Evolutionary conservation across 345 rosid genomes (phyloP).

Genomic region (Pistacia integerrima): DNA sequence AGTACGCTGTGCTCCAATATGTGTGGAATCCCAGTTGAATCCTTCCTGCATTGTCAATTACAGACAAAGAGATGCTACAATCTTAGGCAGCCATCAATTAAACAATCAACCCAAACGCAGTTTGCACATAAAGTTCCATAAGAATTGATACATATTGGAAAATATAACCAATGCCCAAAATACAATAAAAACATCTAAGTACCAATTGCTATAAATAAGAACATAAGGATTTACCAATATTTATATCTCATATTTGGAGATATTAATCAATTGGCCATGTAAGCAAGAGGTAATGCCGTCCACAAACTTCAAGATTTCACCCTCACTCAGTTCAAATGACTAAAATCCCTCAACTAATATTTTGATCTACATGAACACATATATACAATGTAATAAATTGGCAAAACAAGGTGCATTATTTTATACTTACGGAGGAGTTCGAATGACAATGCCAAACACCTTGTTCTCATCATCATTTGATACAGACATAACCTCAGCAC

Average conservation of each 20-base stretch:
- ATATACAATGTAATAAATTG: neutral
- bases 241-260: too few species aligned
- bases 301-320: neutral
- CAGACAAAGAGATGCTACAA: neutral
- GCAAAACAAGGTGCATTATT: neutral
- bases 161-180: neutral
- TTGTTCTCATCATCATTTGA: constrained; percentile 89
- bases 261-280: neutral
- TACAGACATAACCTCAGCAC: constrained; percentile 90
- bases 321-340: neutral
- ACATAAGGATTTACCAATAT: too few species aligned
- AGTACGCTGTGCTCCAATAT: constrained; percentile 95
- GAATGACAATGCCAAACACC: constrained; percentile 80
- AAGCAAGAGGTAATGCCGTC: neutral
- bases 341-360: neutral
- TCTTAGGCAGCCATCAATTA: neutral
- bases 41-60: constrained; percentile 60
- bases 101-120: neutral
- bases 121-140: neutral
- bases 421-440: constrained; percentile 86
- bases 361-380: neutral
- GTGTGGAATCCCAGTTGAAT: constrained; percentile 99
- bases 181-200: neutral
- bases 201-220: neutral
- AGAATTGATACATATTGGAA: neutral